Base-by-base conservation (phyloP, 2,329 filamentous ascomycete species). In the Monosporascus sp. region DNA sequence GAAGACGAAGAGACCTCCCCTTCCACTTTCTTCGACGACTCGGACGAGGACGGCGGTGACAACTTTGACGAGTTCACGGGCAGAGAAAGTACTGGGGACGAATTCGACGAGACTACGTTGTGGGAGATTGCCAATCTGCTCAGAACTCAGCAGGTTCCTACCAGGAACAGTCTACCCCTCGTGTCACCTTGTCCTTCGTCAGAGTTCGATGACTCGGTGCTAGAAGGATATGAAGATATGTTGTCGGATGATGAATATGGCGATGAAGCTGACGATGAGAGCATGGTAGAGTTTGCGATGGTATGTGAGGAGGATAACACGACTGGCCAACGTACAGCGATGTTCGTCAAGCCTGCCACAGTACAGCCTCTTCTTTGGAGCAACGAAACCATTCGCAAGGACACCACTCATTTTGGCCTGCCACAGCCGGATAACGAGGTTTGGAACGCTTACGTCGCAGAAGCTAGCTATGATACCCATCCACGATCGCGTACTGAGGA, bases 111-210 rank as follows among this genome's bases (percentile, higher is more conserved):
- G 68, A 77, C 71, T 9, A 85, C 81, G 1, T 69, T 85, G 25
- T 84, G 81, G 79, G 82, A 85, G 62, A 85, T 86, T 67, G 82
- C 82, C 53, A 82, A 72, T 54, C 70, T 85, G 41, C 70, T 85
- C 11, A 76, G 78, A 64, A 72, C 76, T 2, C 74, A 77, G 51
- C 65, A 76, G 48, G 67, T 83, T 5, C 79, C 80, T 3, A 78
- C 79, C 14, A 77, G 72, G 58, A 62, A 77, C 42, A 83, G 77
- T 59, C 65, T 83, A 8, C 64, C 81, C 18, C 76, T 74, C 11
- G 61, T 61, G 6, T 54, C 63, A 15, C 52, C 54, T 49, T 55
- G 57, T 41, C 22, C 31, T 42, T 50, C 60, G 4, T 24, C 55
- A 4, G 53, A 54, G 2, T 42, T 52, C 14, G 54, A 62, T 7